A percentile compares a stretch with the other conserved stretches of the same genome.
phyloP scores from a whole-genome alignment of 257 asterid genomes.

The Nicotiana benthamiana region DNA sequence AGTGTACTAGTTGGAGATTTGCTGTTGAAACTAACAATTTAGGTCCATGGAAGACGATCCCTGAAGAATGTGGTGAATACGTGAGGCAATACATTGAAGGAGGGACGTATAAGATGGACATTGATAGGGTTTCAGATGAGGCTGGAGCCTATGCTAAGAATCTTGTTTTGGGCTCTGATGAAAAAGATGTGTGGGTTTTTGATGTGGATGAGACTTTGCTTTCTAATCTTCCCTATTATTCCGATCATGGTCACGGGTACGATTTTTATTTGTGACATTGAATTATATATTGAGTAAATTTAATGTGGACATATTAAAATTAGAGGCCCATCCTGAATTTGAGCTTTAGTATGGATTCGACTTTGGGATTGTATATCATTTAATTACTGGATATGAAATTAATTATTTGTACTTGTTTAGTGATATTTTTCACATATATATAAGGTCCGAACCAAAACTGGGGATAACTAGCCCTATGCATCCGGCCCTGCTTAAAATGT shows the following conservation, averaged over 20 bases:
- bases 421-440: too few relatives aligned
- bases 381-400: too few relatives aligned
- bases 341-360: too few relatives aligned
- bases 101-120: slow-evolving; percentile 43
- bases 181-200: slow-evolving; percentile 59
- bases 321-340: too few relatives aligned
- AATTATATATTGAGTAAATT: too few relatives aligned
- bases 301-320: too few relatives aligned
- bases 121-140: slow-evolving; percentile 41
- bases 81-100: slow-evolving; percentile 52
- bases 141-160: slow-evolving; percentile 39
- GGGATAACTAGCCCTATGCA: too few relatives aligned
- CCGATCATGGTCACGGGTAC: slow-evolving; percentile 65
- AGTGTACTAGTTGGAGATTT: slow-evolving; percentile 76
- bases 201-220: slow-evolving; percentile 85
- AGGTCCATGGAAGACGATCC: slow-evolving; percentile 59
- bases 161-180: slow-evolving; percentile 37
- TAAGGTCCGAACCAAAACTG: too few relatives aligned
- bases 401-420: too few relatives aligned
- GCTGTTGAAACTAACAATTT: slow-evolving; percentile 75
- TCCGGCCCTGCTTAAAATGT: too few relatives aligned
- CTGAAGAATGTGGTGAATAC: slow-evolving; percentile 55
- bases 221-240: slow-evolving; percentile 79
- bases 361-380: too few relatives aligned
- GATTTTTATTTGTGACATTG: neutral